Base-by-base conservation (phyloP, 768 basidiomycete species). In the Boletus subcaerulescens region DNA sequence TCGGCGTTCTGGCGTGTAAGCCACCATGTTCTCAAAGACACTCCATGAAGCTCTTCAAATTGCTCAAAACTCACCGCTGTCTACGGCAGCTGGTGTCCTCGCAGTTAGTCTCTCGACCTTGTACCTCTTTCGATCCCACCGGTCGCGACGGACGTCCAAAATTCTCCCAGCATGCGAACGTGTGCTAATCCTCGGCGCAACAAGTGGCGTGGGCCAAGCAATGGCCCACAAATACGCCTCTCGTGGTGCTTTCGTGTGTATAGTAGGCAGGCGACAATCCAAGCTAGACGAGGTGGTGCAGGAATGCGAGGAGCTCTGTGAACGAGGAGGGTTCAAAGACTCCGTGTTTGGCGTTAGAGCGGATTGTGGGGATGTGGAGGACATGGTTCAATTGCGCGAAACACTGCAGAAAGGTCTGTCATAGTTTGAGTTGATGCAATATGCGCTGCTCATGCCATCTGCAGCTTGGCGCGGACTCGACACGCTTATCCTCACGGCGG, bases 391-490 rank as follows among this genome's bases (percentile, higher is more conserved):
- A 5, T 64, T 92, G 13, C 71, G 90, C 45, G 73, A 76, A 11
- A 61, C 65, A 1, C 53, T 95, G 24, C 74, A 80, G 42, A 69
- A 73, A 59, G 79, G 93, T 89, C 48, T 41, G 33, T 38, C 20
- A 29, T 31, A 33, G 22, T 48, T 31, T 52, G 26, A 39, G 13
- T 36, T 45, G 13, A 14, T 2, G 26, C 42, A 3, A 7, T 31
- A n/a, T 10, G 53, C 2, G 57, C 2, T 32, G 12, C 45, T 60
- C 22, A 64, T 40, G 3, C 20, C 45, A 4, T 35, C 20, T 44
- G 15, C 10, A 95, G 93, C 77, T 59, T 94, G 92, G 91, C 74
- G 73, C 2, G 90, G 92, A 15, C 60, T 95, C 2, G 93, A 96
- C 68, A 96, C 93, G 0, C 65, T 96, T 6, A 73, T 93, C 31